Conservation (phyloP, 306 rosid genomes). For the Alnus glutinosa region DNA sequence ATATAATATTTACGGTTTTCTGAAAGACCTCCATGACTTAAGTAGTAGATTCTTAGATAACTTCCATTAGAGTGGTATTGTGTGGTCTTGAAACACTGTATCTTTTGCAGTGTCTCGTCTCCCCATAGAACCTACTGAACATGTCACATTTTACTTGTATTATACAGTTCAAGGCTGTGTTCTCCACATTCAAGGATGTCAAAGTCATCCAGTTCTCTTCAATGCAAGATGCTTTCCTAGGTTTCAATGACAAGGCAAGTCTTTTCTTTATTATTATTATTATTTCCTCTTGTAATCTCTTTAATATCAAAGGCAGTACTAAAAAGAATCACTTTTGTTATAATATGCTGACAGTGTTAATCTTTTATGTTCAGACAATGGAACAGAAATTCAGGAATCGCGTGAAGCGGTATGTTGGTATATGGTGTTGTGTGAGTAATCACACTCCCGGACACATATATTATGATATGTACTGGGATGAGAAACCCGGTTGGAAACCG, state of each 20-base stretch:
- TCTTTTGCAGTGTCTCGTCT: slow-evolving; percentile 9
- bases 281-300: slow-evolving; percentile 1
- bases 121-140: slow-evolving; percentile 16
- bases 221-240: slow-evolving; percentile 76
- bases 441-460: slow-evolving; percentile 86
- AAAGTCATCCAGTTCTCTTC: slow-evolving; percentile 90
- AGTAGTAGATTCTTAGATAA: neutral
- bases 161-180: slow-evolving; percentile 62
- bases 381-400: slow-evolving; percentile 77
- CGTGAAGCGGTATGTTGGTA: slow-evolving; percentile 73
- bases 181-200: slow-evolving; percentile 79
- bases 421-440: slow-evolving; percentile 88
- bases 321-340: slow-evolving; percentile 3
- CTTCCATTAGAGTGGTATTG: neutral
- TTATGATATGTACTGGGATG: slow-evolving; percentile 98
- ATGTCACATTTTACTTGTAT: slow-evolving; percentile 26
- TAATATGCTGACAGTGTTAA: slow-evolving; percentile 17
- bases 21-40: neutral
- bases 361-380: slow-evolving; percentile 47
- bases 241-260: slow-evolving; percentile 77
- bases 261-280: neutral
- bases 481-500: slow-evolving; percentile 91
- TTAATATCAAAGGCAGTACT: slow-evolving; percentile 11
- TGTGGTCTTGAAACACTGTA: neutral
- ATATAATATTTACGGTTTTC: neutral